Base-by-base conservation (phyloP, 1,284 basidiomycete genomes). In the Trametes pubescens region DNA sequence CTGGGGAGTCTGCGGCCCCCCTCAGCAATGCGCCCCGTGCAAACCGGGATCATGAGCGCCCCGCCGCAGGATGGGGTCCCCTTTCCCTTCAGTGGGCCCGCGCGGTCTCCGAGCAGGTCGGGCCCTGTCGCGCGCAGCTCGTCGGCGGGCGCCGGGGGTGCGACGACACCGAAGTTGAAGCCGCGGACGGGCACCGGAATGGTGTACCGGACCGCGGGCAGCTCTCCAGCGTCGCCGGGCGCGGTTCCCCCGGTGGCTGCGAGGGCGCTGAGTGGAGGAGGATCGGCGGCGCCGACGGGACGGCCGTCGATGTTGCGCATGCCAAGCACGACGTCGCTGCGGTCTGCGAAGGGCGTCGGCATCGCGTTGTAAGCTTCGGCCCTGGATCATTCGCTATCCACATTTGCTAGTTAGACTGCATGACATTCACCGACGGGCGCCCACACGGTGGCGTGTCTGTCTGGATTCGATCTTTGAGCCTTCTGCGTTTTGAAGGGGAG, bases 171-270 rank as follows among this genome's bases (percentile, higher is more conserved):
- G 34, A 70, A 69, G 56, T 80, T 81, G 24, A 83, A 79, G 64
- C 86, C 88, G 16, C 75, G 89, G 40, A 90, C 85, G 16, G 89
- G 89, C 7, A 89, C 88, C 10, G 89, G 89, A 38, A 90, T 91
- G 89, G 78, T 80, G 48, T 90, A 90, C 69, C 80, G 84, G 57
- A 82, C 64, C 26, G 51, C 62, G 26, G 59, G 61, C 43, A 64
- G 34, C 56, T 32, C 29, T 32, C 43, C 60, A 0, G 44, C 77
- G 46, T 56, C 53, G 10, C 38, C 53, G 22, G 80, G 77, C 52
- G 62, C 71, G 22, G 57, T 37, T 37, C 62, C 66, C 51, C 54
- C 70, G 13, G 52, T 60, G 51, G 22, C 49, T 16, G 38, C 59
- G 1, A 58, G 51, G 3, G 24, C 57, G 8, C 29, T 32, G 29